Evolutionary conservation across 352 stramenopile species (phyloP).

Genomic region (Globisporangium perplexum): DNA sequence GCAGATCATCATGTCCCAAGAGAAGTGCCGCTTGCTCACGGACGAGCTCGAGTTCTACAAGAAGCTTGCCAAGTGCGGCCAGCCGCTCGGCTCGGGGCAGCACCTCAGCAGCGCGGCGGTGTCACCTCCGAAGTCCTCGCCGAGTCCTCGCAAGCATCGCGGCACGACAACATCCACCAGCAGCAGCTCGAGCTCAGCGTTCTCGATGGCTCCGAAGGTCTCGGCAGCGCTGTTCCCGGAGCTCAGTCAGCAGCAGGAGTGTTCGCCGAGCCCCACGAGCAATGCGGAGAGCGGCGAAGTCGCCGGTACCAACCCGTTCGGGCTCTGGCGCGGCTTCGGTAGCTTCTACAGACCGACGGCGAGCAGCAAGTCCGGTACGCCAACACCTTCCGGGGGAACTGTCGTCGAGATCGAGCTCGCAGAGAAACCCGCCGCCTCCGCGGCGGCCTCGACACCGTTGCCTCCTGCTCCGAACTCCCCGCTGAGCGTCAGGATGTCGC

Average conservation of each 20-base stretch:
- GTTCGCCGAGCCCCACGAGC: not conserved
- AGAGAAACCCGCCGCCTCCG: no score
- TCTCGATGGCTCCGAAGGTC: not conserved
- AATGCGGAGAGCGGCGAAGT: not conserved
- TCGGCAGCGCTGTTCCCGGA: conserved; percentile 8
- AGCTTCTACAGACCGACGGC: conserved; percentile 10
- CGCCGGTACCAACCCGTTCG: conserved; percentile 1
- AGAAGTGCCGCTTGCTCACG: conserved; percentile 67
- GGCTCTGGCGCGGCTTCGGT: conserved; percentile 13
- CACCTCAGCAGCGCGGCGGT: conserved; percentile 1
- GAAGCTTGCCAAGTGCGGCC: conserved; percentile 56
- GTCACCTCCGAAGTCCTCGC: conserved; percentile 7
- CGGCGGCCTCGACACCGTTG: no score
- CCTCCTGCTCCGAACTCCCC: not conserved
- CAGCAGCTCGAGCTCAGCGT: not conserved
- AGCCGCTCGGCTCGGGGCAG: conserved; percentile 25
- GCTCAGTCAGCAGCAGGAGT: conserved; percentile 3
- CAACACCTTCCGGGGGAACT: not conserved
- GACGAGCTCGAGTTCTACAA: conserved; percentile 84
- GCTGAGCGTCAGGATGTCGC: conserved; percentile 9
- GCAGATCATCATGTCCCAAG: conserved; percentile 78
- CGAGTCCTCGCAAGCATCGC: conserved; percentile 13
- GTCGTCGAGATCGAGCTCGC: conserved; percentile 9
- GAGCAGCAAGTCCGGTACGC: not conserved
- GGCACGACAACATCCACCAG: no score